Evolutionary conservation across 768 basidiomycete genomes (phyloP).

Genomic region (Boletus insuetus): DNA sequence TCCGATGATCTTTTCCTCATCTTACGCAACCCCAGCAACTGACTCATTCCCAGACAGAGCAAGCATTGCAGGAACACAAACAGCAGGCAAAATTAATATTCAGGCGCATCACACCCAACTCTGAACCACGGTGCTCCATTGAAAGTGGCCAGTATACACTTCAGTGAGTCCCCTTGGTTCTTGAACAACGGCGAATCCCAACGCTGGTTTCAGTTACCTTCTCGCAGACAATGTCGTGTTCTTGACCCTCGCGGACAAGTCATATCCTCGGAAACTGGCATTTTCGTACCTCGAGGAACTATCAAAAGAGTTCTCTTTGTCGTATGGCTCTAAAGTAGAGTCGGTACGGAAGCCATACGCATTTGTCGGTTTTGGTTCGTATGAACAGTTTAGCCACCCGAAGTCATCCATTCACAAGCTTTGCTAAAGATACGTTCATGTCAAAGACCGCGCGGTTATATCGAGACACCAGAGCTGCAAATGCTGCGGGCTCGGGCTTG

Average conservation of each 20-base stretch:
- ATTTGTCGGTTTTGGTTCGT: slow-evolving; percentile 93
- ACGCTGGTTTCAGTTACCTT: slow-evolving; percentile 67
- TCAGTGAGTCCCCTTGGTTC: slow-evolving; percentile 58
- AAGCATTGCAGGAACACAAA: slow-evolving; percentile 93
- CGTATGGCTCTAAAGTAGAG: slow-evolving; percentile 93
- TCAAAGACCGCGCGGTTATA: slow-evolving; percentile 95
- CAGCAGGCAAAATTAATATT: slow-evolving; percentile 98
- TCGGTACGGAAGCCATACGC: slow-evolving; percentile 95
- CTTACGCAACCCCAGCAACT: neutral
- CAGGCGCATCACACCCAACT: slow-evolving; percentile 88
- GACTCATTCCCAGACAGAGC: slow-evolving; percentile 69
- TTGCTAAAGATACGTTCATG: slow-evolving; percentile 90
- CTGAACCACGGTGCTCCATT: slow-evolving; percentile 94
- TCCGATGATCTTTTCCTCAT: slow-evolving; percentile 35
- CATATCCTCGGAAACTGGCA: slow-evolving; percentile 94
- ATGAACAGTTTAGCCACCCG: neutral
- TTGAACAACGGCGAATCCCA: neutral
- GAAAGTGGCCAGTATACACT: slow-evolving; percentile 94
- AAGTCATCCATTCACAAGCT: slow-evolving; percentile 2
- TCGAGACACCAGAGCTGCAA: slow-evolving; percentile 86
- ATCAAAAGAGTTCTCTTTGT: slow-evolving; percentile 90
- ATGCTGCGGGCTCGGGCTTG: slow-evolving; percentile 64
- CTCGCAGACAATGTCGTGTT: slow-evolving; percentile 94
- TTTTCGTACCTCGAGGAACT: slow-evolving; percentile 98
- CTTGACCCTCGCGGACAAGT: slow-evolving; percentile 93